Conservation (phyloP, 208 protist genomes). For the Acanthamoeba polyphaga region DNA sequence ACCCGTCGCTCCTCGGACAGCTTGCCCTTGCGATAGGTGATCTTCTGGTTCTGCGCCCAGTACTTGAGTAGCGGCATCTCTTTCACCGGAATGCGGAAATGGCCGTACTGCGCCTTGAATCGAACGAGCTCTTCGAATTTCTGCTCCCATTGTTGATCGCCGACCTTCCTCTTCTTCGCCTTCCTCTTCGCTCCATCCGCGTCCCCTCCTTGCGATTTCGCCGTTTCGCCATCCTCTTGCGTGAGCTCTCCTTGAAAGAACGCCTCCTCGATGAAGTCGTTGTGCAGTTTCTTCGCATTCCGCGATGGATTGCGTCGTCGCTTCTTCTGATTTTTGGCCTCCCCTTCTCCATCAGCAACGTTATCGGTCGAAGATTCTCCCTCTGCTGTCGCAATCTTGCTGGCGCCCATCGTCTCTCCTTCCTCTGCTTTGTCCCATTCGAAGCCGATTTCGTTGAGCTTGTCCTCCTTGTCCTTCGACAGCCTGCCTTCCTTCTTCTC, state of each 20-base stretch:
- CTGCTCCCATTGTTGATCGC: constrained; percentile 52
- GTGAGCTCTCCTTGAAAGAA: neutral
- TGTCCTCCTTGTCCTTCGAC: neutral
- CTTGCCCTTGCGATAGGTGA: constrained; percentile 69
- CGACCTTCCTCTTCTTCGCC: constrained; percentile 36
- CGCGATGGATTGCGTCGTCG: neutral
- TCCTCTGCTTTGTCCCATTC: neutral
- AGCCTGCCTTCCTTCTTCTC: constrained; percentile 17
- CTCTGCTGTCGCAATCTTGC: too few species aligned
- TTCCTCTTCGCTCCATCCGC: neutral
- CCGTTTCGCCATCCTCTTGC: neutral
- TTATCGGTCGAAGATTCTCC: neutral
- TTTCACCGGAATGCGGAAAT: constrained; percentile 60
- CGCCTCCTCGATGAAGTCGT: neutral
- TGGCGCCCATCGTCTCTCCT: neutral
- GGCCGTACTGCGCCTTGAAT: constrained; percentile 42
- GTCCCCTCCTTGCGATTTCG: neutral
- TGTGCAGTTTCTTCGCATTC: neutral
- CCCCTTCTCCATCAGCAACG: neutral
- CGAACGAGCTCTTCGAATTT: constrained; percentile 66
- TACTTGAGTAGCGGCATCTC: constrained; percentile 54
- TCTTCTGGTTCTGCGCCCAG: constrained; percentile 70
- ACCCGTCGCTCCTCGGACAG: constrained; percentile 2
- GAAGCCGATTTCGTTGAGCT: neutral
- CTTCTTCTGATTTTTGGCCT: neutral